A percentile compares a stretch with the other conserved stretches of the same genome.
Evolutionary conservation across 2,329 filamentous ascomycete genomes (phyloP).

Genomic region (Pyrenochaeta sp.): DNA sequence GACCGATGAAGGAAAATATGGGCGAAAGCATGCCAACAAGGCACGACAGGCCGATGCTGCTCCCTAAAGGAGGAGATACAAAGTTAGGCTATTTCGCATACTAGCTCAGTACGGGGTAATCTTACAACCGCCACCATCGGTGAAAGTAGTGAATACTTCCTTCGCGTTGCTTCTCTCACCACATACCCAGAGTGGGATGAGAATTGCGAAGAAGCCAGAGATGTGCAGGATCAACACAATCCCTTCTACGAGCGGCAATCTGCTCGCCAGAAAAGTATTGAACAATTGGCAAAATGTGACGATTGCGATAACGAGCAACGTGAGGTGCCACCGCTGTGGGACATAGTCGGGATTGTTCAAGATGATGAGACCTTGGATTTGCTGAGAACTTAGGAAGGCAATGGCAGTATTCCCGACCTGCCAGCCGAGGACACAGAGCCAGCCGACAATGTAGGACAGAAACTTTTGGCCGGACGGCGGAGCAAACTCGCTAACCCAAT

Average conservation of each 20-base stretch:
- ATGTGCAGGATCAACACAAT: constrained; percentile 54
- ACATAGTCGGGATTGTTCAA: constrained; percentile 53
- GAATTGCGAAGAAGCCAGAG: constrained; percentile 58
- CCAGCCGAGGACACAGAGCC: constrained; percentile 58
- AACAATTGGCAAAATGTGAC: constrained; percentile 43
- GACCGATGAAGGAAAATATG: constrained; percentile 44
- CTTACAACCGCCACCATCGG: constrained; percentile 52
- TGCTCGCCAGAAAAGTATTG: constrained; percentile 53
- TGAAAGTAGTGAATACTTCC: constrained; percentile 56
- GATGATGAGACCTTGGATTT: constrained; percentile 48
- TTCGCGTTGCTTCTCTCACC: constrained; percentile 44
- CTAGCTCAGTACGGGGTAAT: neutral
- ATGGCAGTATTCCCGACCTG: constrained; percentile 55
- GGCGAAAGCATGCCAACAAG: constrained; percentile 47
- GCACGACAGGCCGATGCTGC: constrained; percentile 49
- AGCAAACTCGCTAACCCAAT: constrained; percentile 48
- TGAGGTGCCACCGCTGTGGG: constrained; percentile 55
- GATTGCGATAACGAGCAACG: constrained; percentile 56
- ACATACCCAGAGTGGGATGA: constrained; percentile 46
- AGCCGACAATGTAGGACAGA: constrained; percentile 53
- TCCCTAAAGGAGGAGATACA: neutral
- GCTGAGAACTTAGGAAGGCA: constrained; percentile 52
- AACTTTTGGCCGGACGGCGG: constrained; percentile 48
- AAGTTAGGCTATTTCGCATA: neutral
- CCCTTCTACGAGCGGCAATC: constrained; percentile 38